Evolutionary conservation across 345 rosid genomes (phyloP).

Genomic region (Acer saccharum): DNA sequence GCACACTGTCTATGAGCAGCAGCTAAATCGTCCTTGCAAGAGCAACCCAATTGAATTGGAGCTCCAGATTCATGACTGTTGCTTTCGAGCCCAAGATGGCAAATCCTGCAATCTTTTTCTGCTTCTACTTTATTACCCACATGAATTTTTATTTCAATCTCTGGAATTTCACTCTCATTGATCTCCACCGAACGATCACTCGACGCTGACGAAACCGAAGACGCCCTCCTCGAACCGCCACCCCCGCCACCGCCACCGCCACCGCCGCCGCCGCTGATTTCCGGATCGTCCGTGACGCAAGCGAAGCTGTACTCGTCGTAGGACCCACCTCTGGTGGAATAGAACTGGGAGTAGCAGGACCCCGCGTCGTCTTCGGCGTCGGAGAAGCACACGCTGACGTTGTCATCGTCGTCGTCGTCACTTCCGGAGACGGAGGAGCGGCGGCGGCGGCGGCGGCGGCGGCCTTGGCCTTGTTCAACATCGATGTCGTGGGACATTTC

Average conservation of each 20-base stretch:
- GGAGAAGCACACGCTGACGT: constrained; percentile 55
- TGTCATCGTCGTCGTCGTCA: constrained; percentile 14
- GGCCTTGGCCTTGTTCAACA: constrained; percentile 44
- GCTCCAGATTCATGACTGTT: constrained; percentile 62
- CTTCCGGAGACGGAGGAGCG: constrained; percentile 34
- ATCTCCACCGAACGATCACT: constrained; percentile 62
- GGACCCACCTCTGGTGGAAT: constrained; percentile 76
- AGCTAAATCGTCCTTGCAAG: constrained; percentile 92
- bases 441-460: constrained; percentile 35
- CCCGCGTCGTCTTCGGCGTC: constrained; percentile 74
- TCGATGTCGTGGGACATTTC: constrained; percentile 51
- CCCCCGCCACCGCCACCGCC: constrained; percentile 11
- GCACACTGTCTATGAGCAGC: constrained; percentile 96
- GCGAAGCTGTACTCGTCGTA: constrained; percentile 60
- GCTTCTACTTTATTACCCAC: constrained; percentile 40
- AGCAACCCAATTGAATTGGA: constrained; percentile 81
- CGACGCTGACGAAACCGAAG: constrained; percentile 36
- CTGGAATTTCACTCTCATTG: constrained; percentile 28
- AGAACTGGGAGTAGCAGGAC: constrained; percentile 82
- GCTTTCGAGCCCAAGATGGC: constrained; percentile 84
- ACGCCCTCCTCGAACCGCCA: constrained; percentile 51
- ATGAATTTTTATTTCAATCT: constrained; percentile 49
- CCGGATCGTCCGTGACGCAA: constrained; percentile 48
- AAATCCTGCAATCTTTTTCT: constrained; percentile 81
- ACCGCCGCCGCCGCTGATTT: constrained; percentile 23